phyloP scores from a whole-genome alignment of 306 rosid genomes.

The Begonia peltatifolia region DNA sequence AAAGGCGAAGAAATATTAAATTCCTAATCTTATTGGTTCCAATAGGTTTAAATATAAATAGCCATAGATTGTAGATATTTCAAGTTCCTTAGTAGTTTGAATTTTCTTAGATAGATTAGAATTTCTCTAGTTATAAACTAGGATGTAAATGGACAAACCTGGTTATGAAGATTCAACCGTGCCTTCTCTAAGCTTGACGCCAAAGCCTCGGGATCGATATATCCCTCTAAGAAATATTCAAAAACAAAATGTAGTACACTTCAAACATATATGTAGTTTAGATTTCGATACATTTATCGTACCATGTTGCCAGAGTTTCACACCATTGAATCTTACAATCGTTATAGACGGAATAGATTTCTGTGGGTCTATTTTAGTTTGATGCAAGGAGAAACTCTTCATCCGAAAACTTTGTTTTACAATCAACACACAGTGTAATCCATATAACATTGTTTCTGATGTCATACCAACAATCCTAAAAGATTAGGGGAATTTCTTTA shows the following conservation, averaged over 20 bases:
- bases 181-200: conserved; percentile 41
- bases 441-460: too few relatives aligned
- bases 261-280: not conserved
- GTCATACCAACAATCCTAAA: too few relatives aligned
- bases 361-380: conserved; percentile 27
- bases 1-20: too few relatives aligned
- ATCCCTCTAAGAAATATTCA: conserved; percentile 21
- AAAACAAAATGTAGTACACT: not conserved
- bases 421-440: too few relatives aligned
- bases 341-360: conserved; percentile 36
- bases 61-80: too few relatives aligned
- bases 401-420: too few relatives aligned
- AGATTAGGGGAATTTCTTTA: too few relatives aligned
- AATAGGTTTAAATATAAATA: too few relatives aligned
- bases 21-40: too few relatives aligned
- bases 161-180: conserved; percentile 42
- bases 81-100: too few relatives aligned
- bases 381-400: conserved; percentile 23
- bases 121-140: too few relatives aligned
- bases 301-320: conserved; percentile 50
- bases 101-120: too few relatives aligned
- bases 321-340: conserved; percentile 38
- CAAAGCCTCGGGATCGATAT: conserved; percentile 27
- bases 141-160: conserved; percentile 11
- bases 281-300: conserved; percentile 3